These are phyloP conservation scores for Podospora bellae-mahoneyi DNA, from an alignment of 495 filamentous ascomycete genomes.

Conservation along the genomic window DNA sequence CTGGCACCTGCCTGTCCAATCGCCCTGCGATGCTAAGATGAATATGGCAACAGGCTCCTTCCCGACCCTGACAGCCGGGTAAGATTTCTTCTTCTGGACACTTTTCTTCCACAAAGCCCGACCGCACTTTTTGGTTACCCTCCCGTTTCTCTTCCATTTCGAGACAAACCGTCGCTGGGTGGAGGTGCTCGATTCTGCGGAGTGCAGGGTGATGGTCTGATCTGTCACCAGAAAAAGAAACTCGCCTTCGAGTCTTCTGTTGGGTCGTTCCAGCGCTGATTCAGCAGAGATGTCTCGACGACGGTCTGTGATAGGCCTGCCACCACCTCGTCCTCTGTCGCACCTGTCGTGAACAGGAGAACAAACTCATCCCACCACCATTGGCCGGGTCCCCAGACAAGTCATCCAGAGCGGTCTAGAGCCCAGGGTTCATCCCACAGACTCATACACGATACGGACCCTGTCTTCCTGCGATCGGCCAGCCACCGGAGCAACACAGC, in stretches of 20 bases:
- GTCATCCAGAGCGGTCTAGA: slow-evolving; percentile 2
- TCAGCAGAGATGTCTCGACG: background rate
- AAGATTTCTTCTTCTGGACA: background rate
- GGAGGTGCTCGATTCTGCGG: background rate
- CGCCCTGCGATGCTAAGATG: background rate
- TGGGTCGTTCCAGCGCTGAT: background rate
- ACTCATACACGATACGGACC: too few relatives aligned
- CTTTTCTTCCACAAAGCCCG: background rate
- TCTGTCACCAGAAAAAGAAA: background rate
- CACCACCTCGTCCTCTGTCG: background rate
- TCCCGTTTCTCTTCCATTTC: background rate
- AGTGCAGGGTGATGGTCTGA: background rate
- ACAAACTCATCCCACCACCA: background rate
- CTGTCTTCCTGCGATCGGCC: background rate
- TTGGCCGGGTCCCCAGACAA: background rate
- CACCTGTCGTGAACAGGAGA: background rate
- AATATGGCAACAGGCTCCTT: background rate
- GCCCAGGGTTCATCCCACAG: slow-evolving; percentile 6
- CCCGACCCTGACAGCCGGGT: too few relatives aligned
- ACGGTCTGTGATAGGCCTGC: background rate
- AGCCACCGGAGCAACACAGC: background rate
- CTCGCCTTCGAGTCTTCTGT: background rate
- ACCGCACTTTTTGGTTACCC: background rate
- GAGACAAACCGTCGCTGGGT: background rate
- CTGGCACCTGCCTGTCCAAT: background rate